Percentiles rank a stretch among this genome's conserved stretches.
Evolutionary conservation across 768 basidiomycete species (phyloP).

Genomic region (Coprinellus micaceus): DNA sequence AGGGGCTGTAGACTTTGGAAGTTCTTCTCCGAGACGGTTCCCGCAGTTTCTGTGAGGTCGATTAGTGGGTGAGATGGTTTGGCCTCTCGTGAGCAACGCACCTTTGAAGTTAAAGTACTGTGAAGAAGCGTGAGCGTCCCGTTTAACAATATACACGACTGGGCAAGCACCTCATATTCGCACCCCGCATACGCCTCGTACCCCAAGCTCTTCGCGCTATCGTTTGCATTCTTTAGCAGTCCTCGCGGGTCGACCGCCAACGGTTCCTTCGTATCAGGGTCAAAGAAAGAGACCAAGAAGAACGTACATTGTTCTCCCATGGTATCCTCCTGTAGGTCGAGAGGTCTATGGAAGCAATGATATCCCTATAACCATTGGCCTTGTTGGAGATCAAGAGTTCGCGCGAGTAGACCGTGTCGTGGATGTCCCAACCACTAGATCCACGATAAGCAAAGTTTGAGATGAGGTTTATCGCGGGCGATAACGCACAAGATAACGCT

Average conservation of each 20-base stretch:
- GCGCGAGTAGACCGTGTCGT: conserved; percentile 77
- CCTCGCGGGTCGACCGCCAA: conserved; percentile 85
- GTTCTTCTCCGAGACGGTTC: conserved; percentile 70
- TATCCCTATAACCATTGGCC: conserved; percentile 88
- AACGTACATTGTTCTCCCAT: conserved; percentile 90
- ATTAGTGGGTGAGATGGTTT: not conserved
- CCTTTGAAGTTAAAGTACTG: conserved; percentile 93
- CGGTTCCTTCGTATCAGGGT: conserved; percentile 78
- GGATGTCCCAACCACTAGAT: conserved; percentile 84
- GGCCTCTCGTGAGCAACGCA: conserved; percentile 19
- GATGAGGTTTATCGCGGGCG: not conserved
- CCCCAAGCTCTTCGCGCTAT: conserved; percentile 43
- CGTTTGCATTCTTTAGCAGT: conserved; percentile 58
- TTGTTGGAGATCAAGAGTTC: conserved; percentile 91
- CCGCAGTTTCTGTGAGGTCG: conserved; percentile 66
- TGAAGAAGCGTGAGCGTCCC: not conserved
- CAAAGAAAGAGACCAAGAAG: conserved; percentile 87
- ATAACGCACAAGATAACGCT: conserved; percentile 80
- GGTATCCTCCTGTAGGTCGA: conserved; percentile 84
- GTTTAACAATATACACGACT: not conserved
- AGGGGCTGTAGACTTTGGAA: conserved; percentile 73
- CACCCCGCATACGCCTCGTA: conserved; percentile 78
- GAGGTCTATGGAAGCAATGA: conserved; percentile 83
- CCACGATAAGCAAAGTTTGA: not conserved
- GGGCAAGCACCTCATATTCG: conserved; percentile 78